phyloP scores from a whole-genome alignment of 306 rosid species.

The Malus sylvestris region DNA sequence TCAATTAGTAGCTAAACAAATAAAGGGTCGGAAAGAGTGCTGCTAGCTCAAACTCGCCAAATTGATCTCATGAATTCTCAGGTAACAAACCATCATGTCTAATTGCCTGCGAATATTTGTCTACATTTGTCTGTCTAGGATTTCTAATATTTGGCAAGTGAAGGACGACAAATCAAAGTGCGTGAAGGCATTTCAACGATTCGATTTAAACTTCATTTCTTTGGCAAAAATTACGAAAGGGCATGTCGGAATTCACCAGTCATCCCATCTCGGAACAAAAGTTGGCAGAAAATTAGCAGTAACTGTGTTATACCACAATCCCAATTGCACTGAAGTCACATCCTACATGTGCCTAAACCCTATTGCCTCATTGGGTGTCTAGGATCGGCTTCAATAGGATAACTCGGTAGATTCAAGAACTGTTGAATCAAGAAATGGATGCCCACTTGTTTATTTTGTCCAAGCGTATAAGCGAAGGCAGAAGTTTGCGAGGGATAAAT shows the following conservation, averaged over 20 bases:
- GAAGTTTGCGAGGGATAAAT: background rate
- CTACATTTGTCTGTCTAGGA: background rate
- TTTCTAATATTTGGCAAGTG: background rate
- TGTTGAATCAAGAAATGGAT: background rate
- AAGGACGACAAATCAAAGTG: background rate
- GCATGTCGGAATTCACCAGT: background rate
- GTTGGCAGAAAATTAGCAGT: background rate
- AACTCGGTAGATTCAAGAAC: background rate
- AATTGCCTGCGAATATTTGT: background rate
- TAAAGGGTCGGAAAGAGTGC: background rate
- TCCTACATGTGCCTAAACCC: background rate
- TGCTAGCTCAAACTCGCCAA: background rate
- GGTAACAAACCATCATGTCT: background rate
- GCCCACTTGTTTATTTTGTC: background rate
- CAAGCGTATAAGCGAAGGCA: background rate
- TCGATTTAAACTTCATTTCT: constrained; percentile 36
- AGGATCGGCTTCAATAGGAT: background rate
- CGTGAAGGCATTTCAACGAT: constrained; percentile 6
- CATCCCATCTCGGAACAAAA: background rate
- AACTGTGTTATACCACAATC: background rate
- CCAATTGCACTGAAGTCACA: background rate
- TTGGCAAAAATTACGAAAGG: constrained; percentile 29
- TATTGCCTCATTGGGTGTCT: background rate
- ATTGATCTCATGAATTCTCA: background rate
- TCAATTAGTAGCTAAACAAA: too few species aligned